phyloP scores from a whole-genome alignment of 2,329 filamentous ascomycete genomes.

The Colletotrichum sp. region DNA sequence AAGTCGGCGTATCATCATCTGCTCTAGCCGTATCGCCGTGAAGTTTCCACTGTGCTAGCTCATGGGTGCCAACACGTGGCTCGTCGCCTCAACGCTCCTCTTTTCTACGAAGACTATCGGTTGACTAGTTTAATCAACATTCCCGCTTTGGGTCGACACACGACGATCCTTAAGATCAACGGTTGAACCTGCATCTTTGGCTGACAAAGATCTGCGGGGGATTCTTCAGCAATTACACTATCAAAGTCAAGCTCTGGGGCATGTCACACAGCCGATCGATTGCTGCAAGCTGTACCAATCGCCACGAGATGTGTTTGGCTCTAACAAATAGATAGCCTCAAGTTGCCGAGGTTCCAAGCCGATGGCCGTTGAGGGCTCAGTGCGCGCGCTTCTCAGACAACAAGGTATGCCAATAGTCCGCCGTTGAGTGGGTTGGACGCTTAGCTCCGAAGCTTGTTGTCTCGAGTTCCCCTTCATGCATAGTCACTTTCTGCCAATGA shows the following conservation, averaged over 20 bases:
- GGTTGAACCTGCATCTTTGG: not conserved
- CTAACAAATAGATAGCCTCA: accelerated
- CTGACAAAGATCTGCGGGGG: not conserved
- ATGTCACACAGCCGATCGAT: not conserved
- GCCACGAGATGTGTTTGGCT: not conserved
- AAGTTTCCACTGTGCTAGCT: not conserved
- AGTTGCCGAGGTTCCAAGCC: not conserved
- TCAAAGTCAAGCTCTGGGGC: not conserved
- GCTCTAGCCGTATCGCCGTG: not conserved
- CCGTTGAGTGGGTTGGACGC: not conserved
- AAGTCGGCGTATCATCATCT: not conserved
- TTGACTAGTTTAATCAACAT: not conserved
- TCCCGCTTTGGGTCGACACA: not conserved
- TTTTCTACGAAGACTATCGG: not conserved
- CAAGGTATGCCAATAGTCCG: not conserved
- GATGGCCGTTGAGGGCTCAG: not conserved
- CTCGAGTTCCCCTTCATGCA: not conserved
- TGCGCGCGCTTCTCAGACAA: not conserved
- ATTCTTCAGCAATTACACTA: not conserved
- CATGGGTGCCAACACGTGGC: not conserved
- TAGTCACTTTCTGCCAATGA: not conserved
- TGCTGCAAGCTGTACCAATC: not conserved
- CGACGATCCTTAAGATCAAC: not conserved
- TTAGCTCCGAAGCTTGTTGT: not conserved
- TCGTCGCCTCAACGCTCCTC: not conserved